These are phyloP conservation scores for Globisporangium lucens DNA, from an alignment of 352 stramenopile species.

Conservation along the genomic window DNA sequence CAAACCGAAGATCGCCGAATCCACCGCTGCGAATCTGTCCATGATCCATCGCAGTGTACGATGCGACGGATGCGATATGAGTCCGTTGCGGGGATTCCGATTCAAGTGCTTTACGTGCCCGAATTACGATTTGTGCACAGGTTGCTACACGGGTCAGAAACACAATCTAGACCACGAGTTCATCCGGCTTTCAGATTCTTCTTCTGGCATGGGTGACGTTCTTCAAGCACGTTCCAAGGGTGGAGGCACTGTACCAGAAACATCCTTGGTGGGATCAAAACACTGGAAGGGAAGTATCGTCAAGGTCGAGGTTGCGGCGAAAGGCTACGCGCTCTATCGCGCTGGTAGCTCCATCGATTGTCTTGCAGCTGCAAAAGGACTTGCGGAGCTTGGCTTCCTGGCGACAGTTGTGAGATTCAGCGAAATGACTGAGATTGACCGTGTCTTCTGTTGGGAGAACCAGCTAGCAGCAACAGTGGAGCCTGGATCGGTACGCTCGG, in stretches of 20 bases:
- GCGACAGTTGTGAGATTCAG: constrained; percentile 37
- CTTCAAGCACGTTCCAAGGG: constrained; percentile 56
- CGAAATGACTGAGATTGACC: constrained; percentile 36
- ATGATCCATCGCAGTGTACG: constrained; percentile 67
- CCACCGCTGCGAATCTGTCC: constrained; percentile 21
- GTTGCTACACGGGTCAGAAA: constrained; percentile 60
- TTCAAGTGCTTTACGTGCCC: constrained; percentile 78
- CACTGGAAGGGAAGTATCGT: constrained; percentile 63
- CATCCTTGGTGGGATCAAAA: constrained; percentile 53
- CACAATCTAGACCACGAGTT: constrained; percentile 71
- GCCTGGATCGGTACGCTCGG: constrained; percentile 40
- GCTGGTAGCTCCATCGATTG: constrained; percentile 34
- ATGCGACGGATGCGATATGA: constrained; percentile 77
- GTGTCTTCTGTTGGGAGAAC: constrained; percentile 50
- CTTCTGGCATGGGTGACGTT: constrained; percentile 45
- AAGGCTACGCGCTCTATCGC: constrained; percentile 55
- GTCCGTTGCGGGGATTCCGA: constrained; percentile 55
- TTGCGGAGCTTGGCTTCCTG: constrained; percentile 41
- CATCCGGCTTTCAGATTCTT: constrained; percentile 46
- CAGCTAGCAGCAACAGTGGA: constrained; percentile 34
- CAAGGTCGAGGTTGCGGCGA: constrained; percentile 34
- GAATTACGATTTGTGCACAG: constrained; percentile 73
- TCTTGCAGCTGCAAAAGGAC: constrained; percentile 27
- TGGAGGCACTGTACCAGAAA: constrained; percentile 46
- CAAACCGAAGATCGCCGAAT: constrained; percentile 16